These are phyloP conservation scores for Puccinia novopanici DNA, from an alignment of 1,284 basidiomycete species.

Conservation along the genomic window DNA sequence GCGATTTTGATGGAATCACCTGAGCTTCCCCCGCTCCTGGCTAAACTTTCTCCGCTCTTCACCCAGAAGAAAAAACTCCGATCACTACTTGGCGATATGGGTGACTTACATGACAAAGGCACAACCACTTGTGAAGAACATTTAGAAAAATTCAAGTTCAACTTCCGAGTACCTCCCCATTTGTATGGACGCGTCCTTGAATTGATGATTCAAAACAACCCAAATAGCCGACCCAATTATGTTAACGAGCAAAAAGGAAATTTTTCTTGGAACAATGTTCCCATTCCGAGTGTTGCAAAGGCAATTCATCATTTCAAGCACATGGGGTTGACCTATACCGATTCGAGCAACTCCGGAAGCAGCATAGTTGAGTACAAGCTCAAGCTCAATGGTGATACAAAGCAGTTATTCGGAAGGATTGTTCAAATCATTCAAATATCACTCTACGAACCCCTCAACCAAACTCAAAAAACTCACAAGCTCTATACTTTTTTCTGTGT, in stretches of 20 bases:
- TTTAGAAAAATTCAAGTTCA: slow-evolving; percentile 1
- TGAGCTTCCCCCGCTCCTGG: slow-evolving; percentile 19
- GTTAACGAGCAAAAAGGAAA: slow-evolving; percentile 12
- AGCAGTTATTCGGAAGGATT: slow-evolving; percentile 29
- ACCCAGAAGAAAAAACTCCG: slow-evolving; percentile 23
- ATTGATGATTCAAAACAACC: not conserved
- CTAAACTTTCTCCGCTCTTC: slow-evolving; percentile 10
- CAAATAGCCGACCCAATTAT: not conserved
- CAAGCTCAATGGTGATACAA: not conserved
- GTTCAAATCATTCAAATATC: slow-evolving; percentile 15
- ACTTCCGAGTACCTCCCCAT: slow-evolving; percentile 22
- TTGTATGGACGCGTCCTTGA: slow-evolving; percentile 7
- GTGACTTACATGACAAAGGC: not conserved
- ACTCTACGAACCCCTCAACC: not conserved
- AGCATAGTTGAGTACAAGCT: slow-evolving; percentile 27
- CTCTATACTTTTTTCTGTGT: slow-evolving; percentile 25
- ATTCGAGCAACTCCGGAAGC: slow-evolving; percentile 16
- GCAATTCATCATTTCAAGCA: slow-evolving; percentile 23
- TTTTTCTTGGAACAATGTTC: slow-evolving; percentile 8
- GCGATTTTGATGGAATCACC: slow-evolving; percentile 25
- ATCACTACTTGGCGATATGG: slow-evolving; percentile 30
- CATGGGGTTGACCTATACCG: slow-evolving; percentile 18
- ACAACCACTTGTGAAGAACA: not conserved
- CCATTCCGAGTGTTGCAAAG: slow-evolving; percentile 21
- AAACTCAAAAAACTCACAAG: slow-evolving; percentile 6